Conservation (phyloP, 208 protist species). For the Trypanosoma avium region DNA sequence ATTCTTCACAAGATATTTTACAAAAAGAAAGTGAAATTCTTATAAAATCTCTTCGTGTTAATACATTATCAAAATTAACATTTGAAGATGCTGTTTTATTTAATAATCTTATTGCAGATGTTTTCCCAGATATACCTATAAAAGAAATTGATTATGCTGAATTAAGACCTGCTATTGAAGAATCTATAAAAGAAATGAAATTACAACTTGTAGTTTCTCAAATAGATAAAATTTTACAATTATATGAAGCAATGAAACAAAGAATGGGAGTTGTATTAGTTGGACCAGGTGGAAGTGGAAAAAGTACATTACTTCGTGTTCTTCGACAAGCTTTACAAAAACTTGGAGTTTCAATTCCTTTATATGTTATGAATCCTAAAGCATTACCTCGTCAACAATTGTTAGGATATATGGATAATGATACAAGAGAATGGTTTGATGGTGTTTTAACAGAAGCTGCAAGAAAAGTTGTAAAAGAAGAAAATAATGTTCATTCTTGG, state of each 20-base stretch:
- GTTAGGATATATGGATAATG: slow-evolving; percentile 97
- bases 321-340: slow-evolving; percentile 86
- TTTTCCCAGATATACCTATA: slow-evolving; percentile 92
- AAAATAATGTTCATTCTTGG: slow-evolving; percentile 89
- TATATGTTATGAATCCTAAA: slow-evolving; percentile 98
- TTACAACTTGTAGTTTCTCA: slow-evolving; percentile 89
- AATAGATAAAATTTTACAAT: slow-evolving; percentile 94
- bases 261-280: slow-evolving; percentile 98
- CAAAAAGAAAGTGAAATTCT: slow-evolving; percentile 93
- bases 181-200: slow-evolving; percentile 86
- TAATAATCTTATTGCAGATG: slow-evolving; percentile 94
- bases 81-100: slow-evolving; percentile 95
- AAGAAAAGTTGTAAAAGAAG: slow-evolving; percentile 93
- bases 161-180: slow-evolving; percentile 89
- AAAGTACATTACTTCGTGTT: slow-evolving; percentile 94
- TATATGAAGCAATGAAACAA: slow-evolving; percentile 96
- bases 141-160: slow-evolving; percentile 93
- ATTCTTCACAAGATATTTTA: slow-evolving; percentile 62
- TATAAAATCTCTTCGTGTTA: slow-evolving; percentile 96
- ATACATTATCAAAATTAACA: slow-evolving; percentile 98
- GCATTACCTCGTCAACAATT: slow-evolving; percentile 95
- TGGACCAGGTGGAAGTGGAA: slow-evolving; percentile 96
- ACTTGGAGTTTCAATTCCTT: slow-evolving; percentile 82
- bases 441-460: slow-evolving; percentile 96
- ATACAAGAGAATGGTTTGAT: slow-evolving; percentile 99